Evolutionary conservation across 495 filamentous ascomycete species (phyloP).

Genomic region (Podospora conica): DNA sequence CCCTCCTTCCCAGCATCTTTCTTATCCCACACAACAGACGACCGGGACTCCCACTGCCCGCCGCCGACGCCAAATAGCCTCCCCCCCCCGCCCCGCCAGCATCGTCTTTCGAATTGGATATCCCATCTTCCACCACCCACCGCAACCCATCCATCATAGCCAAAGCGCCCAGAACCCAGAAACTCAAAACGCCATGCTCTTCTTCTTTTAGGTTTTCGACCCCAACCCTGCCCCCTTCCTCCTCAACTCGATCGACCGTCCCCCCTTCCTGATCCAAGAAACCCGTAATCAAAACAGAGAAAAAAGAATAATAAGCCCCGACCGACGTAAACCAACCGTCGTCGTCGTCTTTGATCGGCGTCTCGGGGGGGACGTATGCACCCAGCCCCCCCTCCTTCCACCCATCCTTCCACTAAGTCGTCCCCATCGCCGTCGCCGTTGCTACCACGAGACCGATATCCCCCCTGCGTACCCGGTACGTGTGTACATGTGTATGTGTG

Average conservation of each 20-base stretch:
- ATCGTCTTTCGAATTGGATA: too few relatives aligned
- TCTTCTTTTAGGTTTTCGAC: neutral
- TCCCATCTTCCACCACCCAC: too few relatives aligned
- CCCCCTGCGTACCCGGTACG: neutral
- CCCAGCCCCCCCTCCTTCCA: neutral
- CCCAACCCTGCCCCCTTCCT: neutral
- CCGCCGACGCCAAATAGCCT: too few relatives aligned
- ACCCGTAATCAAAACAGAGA: neutral
- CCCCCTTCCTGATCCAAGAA: neutral
- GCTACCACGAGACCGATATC: neutral
- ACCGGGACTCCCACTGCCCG: too few relatives aligned
- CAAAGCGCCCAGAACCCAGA: neutral
- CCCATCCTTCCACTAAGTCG: neutral
- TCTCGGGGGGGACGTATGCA: neutral
- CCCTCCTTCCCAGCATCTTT: too few relatives aligned
- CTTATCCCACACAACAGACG: too few relatives aligned
- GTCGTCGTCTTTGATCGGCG: neutral
- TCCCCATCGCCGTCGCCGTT: neutral
- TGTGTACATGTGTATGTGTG: neutral
- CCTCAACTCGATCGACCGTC: neutral
- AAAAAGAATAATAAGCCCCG: neutral
- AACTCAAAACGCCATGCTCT: slow-evolving; percentile 7
- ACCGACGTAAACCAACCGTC: too few relatives aligned
- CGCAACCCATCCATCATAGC: neutral
- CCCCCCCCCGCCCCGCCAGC: too few relatives aligned